phyloP scores from a whole-genome alignment of 139 green algal species.

The Closterium sp. region DNA sequence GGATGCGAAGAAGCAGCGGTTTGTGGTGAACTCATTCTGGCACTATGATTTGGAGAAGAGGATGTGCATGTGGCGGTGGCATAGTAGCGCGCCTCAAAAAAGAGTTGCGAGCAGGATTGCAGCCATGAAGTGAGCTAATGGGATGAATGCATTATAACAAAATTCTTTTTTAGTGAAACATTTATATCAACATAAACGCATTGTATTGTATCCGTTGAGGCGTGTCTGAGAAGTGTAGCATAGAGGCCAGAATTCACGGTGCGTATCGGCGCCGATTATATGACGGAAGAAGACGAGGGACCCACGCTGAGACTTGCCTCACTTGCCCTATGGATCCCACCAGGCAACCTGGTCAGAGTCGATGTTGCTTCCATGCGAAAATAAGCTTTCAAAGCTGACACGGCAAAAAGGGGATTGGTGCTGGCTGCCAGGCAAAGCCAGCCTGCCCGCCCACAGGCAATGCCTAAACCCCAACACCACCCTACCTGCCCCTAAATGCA shows the following conservation, averaged over 20 bases:
- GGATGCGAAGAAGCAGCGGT: conserved; percentile 19
- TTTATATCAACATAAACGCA: too few relatives aligned
- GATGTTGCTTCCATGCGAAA: too few relatives aligned
- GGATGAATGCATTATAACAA: too few relatives aligned
- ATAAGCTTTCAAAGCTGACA: background rate
- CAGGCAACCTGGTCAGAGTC: background rate
- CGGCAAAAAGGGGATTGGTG: background rate
- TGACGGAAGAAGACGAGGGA: background rate
- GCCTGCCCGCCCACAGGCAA: background rate
- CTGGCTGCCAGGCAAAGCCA: background rate
- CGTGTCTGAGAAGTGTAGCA: too few relatives aligned
- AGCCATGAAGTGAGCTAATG: background rate
- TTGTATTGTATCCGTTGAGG: too few relatives aligned
- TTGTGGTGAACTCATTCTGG: conserved; percentile 3
- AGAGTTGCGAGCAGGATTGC: background rate
- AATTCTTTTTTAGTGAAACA: too few relatives aligned
- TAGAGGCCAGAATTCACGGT: too few relatives aligned
- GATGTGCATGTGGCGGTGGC: conserved; percentile 2
- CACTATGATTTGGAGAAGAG: background rate
- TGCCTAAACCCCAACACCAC: background rate
- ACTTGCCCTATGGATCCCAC: background rate
- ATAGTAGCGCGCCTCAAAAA: background rate
- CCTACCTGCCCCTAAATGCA: background rate
- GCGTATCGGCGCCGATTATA: background rate
- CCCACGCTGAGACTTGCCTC: background rate